These are phyloP conservation scores for Phytopythium sindhum DNA, from an alignment of 352 stramenopile genomes.

Conservation along the genomic window DNA sequence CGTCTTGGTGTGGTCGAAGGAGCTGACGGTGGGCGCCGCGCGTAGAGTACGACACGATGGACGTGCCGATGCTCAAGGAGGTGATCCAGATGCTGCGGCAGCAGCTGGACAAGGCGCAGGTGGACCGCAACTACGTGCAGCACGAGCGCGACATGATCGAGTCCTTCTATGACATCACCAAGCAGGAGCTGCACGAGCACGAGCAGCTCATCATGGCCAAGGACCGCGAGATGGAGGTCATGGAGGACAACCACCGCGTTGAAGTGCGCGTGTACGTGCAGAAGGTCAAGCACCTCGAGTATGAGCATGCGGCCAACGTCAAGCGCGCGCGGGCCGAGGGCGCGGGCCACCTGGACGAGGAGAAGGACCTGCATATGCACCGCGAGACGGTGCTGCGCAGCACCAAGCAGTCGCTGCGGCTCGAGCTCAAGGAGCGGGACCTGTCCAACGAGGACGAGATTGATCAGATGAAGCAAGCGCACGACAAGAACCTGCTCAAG, in stretches of 20 bases:
- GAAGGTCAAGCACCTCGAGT: conserved; percentile 95
- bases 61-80: conserved; percentile 91
- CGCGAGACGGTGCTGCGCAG: conserved; percentile 60
- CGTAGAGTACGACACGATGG: conserved; percentile 91
- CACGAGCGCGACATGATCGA: conserved; percentile 94
- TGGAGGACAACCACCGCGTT: conserved; percentile 94
- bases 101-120: conserved; percentile 88
- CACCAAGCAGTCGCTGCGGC: conserved; percentile 70
- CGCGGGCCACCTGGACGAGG: conserved; percentile 64
- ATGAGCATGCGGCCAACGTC: conserved; percentile 93
- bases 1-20: neutral
- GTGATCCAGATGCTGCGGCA: conserved; percentile 91
- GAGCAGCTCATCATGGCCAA: conserved; percentile 91
- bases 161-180: conserved; percentile 94
- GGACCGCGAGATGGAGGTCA: conserved; percentile 94
- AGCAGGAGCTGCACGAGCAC: conserved; percentile 88
- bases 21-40: neutral
- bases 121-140: conserved; percentile 94
- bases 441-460: conserved; percentile 88
- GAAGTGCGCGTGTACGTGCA: conserved; percentile 93
- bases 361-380: conserved; percentile 66
- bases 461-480: conserved; percentile 86
- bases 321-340: conserved; percentile 79
- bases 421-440: conserved; percentile 82
- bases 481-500: conserved; percentile 93